Conservation (phyloP, 2,329 filamentous ascomycete genomes). For the Colletotrichum nymphaeae region DNA sequence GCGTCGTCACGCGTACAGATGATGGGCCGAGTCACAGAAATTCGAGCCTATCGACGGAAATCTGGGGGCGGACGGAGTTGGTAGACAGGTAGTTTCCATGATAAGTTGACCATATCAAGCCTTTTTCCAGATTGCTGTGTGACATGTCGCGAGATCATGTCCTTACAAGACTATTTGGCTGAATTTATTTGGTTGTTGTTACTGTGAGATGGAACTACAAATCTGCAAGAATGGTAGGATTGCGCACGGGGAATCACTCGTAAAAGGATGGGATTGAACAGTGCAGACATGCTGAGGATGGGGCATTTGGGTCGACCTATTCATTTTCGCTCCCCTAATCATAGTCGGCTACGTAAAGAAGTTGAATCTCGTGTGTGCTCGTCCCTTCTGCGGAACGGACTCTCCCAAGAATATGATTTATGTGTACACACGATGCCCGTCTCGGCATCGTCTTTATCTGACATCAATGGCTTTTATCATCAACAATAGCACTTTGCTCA, state of each 20-base stretch:
- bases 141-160: background rate
- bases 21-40: slow-evolving; percentile 16
- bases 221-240: background rate
- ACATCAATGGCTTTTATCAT: background rate
- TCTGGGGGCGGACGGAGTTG: slow-evolving; percentile 36
- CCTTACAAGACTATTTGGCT: background rate
- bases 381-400: background rate
- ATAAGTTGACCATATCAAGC: slow-evolving; percentile 14
- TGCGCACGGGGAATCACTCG: background rate
- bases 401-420: background rate
- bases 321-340: background rate
- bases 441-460: background rate
- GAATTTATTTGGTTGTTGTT: background rate
- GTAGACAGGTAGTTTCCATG: slow-evolving; percentile 36
- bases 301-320: background rate
- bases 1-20: slow-evolving; percentile 41
- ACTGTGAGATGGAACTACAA: background rate
- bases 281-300: background rate
- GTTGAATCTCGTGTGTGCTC: background rate
- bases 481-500: background rate
- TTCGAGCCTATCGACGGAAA: slow-evolving; percentile 18
- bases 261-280: background rate
- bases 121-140: background rate
- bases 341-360: background rate
- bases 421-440: background rate